Base-by-base conservation (phyloP, 106 monocot genomes). In the Agapanthus africanus region DNA sequence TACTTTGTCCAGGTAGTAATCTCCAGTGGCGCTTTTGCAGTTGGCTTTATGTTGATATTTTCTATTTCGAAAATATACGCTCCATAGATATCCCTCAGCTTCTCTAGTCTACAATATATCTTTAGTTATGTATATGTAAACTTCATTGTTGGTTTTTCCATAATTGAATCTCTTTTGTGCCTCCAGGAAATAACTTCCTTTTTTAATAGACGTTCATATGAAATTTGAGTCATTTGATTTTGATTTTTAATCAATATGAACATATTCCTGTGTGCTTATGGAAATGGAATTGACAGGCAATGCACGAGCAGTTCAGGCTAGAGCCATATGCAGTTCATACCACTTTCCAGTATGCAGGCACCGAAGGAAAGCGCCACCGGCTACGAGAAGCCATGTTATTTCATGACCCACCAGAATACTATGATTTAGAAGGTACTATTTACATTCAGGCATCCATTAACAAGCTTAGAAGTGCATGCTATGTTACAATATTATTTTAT, bases 241-340 rank as follows among this genome's bases (percentile, higher is more conserved):
- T 13, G 2, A 15, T 56, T 13, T 61, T 36, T 4, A 35, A 18
- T 19, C 36, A 61, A 35, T n/a, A n/a, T n/a, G n/a, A n/a, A 61
- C 9, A 14, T 1, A 36, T 11, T 31, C 31, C 56, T 19, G 36
- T 36, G 61, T 25, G 47, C 13, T 6, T 62, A 21, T 54, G 25
- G 79, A n/a, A n/a, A 51, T 37, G 66, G 56, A 11, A 69, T 59
- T 54, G 6, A 40, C 78, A 92, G 92, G 76, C 78, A 26, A 83
- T 85, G 83, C 62, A 80, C 73, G 79, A 81, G 63, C 99, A 99
- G 67, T 81, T 99, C 54, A 81, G 82, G 63, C 65, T 99, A 38
- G 85, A 99, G 71, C 82, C 97, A 59, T 99, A 99, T 83, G 97
- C 92, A 63, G 93, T 99, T 33, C 97, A 99, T 74, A 87, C 97